Evolutionary conservation across 139 green algal species (phyloP).

Genomic region (Asterochloris erici): DNA sequence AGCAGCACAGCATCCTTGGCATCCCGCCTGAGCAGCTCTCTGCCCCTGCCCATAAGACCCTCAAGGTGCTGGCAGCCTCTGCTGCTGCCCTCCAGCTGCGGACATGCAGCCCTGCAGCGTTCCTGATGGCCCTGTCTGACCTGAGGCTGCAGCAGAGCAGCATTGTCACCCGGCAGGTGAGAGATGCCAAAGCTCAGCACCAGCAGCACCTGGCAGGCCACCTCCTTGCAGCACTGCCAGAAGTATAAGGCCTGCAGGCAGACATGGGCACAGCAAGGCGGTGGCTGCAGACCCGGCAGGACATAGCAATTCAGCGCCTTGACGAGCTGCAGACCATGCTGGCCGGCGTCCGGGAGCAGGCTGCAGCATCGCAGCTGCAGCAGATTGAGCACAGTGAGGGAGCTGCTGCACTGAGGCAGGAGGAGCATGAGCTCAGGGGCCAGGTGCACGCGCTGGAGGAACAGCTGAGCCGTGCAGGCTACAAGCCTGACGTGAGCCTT

Average conservation of each 20-base stretch:
- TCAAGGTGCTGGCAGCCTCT: background rate
- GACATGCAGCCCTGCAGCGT: background rate
- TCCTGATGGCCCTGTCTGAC: slow-evolving; percentile 2
- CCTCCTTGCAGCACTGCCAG: too few species aligned
- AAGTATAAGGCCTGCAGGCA: background rate
- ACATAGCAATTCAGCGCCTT: background rate
- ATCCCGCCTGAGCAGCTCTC: background rate
- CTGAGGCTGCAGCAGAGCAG: background rate
- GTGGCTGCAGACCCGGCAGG: background rate
- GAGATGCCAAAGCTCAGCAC: background rate
- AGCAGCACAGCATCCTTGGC: background rate
- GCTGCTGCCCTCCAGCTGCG: slow-evolving; percentile 2
- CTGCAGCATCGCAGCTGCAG: background rate
- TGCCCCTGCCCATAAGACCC: background rate
- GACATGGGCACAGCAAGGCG: background rate
- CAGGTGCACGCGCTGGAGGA: slow-evolving; percentile 6
- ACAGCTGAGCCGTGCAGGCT: slow-evolving; percentile 1
- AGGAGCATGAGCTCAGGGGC: slow-evolving; percentile 3
- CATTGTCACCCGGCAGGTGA: slow-evolving; percentile 2
- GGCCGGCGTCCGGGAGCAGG: background rate
- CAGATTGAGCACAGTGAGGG: background rate
- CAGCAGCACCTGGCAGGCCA: background rate
- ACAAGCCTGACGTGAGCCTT: background rate
- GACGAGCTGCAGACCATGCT: background rate
- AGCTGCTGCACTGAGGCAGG: background rate